Conservation (phyloP, 768 basidiomycete species). For the Pholiota molesta region DNA sequence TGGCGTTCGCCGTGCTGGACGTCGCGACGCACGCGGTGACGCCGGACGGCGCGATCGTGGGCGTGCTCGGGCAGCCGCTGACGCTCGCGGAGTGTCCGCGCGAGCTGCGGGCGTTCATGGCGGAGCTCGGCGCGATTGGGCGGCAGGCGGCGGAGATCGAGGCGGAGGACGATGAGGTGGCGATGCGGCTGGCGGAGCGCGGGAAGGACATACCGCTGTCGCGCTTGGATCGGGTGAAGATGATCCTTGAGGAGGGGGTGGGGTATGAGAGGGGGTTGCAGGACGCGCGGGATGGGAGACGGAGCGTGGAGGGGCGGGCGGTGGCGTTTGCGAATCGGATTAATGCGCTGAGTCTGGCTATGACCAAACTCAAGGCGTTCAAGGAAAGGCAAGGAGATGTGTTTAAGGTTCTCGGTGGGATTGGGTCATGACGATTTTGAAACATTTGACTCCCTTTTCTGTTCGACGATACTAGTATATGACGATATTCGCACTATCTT, state of each 20-base stretch:
- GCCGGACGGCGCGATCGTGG: conserved; percentile 52
- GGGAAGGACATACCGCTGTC: conserved; percentile 41
- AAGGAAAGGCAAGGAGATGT: conserved; percentile 70
- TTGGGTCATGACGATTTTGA: conserved; percentile 29
- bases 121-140: conserved; percentile 60
- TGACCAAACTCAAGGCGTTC: conserved; percentile 75
- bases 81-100: conserved; percentile 64
- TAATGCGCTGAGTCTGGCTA: conserved; percentile 69
- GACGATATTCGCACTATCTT: too few species aligned
- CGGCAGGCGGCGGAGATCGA: conserved; percentile 48
- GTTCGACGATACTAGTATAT: too few species aligned
- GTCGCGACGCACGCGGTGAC: conserved; percentile 58
- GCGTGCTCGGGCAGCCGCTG: conserved; percentile 60
- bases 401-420: conserved; percentile 65
- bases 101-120: conserved; percentile 70
- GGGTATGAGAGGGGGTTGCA: conserved; percentile 40
- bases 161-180: conserved; percentile 54
- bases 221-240: conserved; percentile 58
- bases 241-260: conserved; percentile 62
- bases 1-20: conserved; percentile 71
- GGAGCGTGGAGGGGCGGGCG: conserved; percentile 65
- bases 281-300: conserved; percentile 37
- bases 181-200: conserved; percentile 44
- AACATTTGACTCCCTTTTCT: too few species aligned
- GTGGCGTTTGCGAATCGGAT: conserved; percentile 78